Evolutionary conservation across 768 basidiomycete genomes (phyloP).

Genomic region (Cystofilobasidium macerans): DNA sequence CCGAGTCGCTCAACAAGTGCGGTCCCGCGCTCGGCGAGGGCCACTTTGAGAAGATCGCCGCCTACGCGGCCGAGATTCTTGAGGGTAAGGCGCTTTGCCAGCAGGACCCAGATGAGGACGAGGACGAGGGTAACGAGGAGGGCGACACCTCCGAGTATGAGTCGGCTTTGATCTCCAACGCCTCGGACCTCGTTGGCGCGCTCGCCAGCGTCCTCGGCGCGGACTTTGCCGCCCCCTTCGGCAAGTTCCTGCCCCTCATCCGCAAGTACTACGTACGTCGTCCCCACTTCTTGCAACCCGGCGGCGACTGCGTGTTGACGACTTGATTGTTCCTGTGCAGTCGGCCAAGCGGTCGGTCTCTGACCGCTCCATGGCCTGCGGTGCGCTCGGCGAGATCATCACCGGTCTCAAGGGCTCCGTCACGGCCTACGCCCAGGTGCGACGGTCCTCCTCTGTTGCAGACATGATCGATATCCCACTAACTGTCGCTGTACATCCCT

Average conservation of each 20-base stretch:
- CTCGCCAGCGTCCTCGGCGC: constrained; percentile 73
- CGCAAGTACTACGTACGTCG: constrained; percentile 75
- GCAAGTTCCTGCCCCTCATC: constrained; percentile 77
- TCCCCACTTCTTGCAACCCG: neutral
- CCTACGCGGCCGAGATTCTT: constrained; percentile 69
- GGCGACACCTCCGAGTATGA: constrained; percentile 68
- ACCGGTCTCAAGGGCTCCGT: constrained; percentile 77
- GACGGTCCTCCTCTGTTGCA: neutral
- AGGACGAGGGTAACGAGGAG: constrained; percentile 52
- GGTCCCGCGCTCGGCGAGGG: constrained; percentile 75
- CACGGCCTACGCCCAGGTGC: constrained; percentile 62
- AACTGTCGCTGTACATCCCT: neutral
- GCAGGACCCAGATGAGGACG: constrained; percentile 87
- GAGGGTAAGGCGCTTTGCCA: constrained; percentile 94
- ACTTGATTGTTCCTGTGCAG: constrained; percentile 12
- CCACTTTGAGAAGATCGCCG: constrained; percentile 63
- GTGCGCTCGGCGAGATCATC: constrained; percentile 89
- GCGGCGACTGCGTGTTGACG: neutral
- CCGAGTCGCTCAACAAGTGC: constrained; percentile 82
- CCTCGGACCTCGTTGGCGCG: constrained; percentile 83
- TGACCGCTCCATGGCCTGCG: constrained; percentile 86
- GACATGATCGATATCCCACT: neutral
- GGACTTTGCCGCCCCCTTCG: constrained; percentile 72
- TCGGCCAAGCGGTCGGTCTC: constrained; percentile 75
- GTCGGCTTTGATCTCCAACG: constrained; percentile 84